Evolutionary conservation across 768 basidiomycete species (phyloP).

Genomic region (Calocera viscosa): DNA sequence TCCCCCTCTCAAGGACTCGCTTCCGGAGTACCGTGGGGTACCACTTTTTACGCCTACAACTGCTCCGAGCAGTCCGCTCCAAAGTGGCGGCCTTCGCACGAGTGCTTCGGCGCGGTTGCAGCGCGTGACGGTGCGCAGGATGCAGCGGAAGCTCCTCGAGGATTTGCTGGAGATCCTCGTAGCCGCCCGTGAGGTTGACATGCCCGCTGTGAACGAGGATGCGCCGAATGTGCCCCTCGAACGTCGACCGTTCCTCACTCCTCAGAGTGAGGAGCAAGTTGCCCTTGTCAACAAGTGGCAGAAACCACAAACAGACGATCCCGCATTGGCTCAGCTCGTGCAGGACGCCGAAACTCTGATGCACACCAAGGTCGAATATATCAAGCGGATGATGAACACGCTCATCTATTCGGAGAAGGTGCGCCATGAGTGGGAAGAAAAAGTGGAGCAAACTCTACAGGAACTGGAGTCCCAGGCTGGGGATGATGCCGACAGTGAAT

Average conservation of each 20-base stretch:
- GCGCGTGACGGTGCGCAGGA: conserved; percentile 64
- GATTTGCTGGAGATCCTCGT: conserved; percentile 78
- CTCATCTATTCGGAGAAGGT: conserved; percentile 95
- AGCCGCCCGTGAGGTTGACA: conserved; percentile 64
- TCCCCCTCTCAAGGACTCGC: conserved; percentile 46
- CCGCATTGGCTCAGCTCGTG: conserved; percentile 67
- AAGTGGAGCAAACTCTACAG: conserved; percentile 56
- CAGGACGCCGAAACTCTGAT: conserved; percentile 82
- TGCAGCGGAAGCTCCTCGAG: conserved; percentile 62
- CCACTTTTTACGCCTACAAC: conserved; percentile 65
- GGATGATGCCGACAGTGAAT: conserved; percentile 36
- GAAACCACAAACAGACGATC: conserved; percentile 72
- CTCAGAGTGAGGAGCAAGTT: conserved; percentile 77
- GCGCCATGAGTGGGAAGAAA: conserved; percentile 92
- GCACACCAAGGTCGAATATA: conserved; percentile 86
- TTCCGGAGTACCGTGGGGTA: conserved; percentile 69
- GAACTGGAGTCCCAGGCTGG: conserved; percentile 43
- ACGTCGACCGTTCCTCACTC: conserved; percentile 79
- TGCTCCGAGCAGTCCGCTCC: conserved; percentile 47
- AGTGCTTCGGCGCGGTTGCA: conserved; percentile 56
- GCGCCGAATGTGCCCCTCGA: conserved; percentile 85
- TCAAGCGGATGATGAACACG: conserved; percentile 92
- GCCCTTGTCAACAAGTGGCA: conserved; percentile 74
- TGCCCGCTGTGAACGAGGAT: conserved; percentile 84
- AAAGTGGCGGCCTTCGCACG: conserved; percentile 46